These are phyloP conservation scores for Puccinia hordei DNA, from an alignment of 1,284 basidiomycete species.

Conservation along the genomic window DNA sequence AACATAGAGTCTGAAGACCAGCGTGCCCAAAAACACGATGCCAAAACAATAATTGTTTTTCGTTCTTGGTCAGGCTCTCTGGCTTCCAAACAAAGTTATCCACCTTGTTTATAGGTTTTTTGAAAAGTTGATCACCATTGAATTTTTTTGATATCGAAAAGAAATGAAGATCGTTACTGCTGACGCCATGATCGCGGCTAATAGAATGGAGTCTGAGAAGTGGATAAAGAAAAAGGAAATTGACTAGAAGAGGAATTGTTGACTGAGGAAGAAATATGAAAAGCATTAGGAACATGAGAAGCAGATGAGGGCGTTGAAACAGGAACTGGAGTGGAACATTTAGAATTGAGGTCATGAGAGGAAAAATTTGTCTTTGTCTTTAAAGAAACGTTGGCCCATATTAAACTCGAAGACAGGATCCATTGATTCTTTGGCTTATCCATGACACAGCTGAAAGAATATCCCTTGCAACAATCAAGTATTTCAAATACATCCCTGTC, in stretches of 20 bases:
- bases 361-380: too few relatives aligned
- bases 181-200: too few relatives aligned
- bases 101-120: background rate
- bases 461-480: background rate
- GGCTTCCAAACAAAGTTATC: background rate
- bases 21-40: conserved; percentile 15
- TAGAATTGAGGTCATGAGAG: too few relatives aligned
- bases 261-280: background rate
- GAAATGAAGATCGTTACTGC: too few relatives aligned
- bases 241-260: too few relatives aligned
- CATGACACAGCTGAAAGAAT: background rate
- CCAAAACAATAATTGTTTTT: background rate
- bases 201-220: too few relatives aligned
- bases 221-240: too few relatives aligned
- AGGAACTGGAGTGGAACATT: too few relatives aligned
- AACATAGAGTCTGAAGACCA: background rate
- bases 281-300: background rate
- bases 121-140: background rate
- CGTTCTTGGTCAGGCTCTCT: background rate
- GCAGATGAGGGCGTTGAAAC: too few relatives aligned
- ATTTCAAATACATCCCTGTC: background rate
- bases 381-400: too few relatives aligned
- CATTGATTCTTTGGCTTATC: background rate
- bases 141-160: too few relatives aligned
- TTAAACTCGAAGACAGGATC: background rate